phyloP scores from a whole-genome alignment of 208 protist genomes.

The Entamoeba invadens region DNA sequence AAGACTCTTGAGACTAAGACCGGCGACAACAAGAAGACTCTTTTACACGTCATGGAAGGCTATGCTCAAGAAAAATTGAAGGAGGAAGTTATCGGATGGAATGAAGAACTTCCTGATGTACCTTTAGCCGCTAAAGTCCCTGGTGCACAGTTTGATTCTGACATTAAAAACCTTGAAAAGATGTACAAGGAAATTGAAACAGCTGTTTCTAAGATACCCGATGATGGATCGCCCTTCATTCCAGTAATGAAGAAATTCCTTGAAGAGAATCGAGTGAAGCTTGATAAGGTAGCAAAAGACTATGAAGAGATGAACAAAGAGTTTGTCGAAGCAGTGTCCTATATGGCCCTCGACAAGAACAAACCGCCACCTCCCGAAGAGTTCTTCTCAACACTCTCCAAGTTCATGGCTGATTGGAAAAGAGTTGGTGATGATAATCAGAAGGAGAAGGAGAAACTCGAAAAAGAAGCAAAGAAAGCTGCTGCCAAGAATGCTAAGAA shows the following conservation, averaged over 20 bases:
- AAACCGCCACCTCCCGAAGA: neutral
- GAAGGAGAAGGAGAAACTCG: neutral
- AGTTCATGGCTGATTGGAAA: neutral
- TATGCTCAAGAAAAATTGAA: neutral
- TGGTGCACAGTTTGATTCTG: neutral
- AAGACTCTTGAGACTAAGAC: neutral
- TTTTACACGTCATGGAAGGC: neutral
- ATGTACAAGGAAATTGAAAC: neutral
- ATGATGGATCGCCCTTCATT: neutral
- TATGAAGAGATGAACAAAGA: neutral
- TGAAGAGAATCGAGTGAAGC: neutral
- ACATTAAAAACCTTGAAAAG: neutral
- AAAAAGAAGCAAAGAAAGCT: neutral
- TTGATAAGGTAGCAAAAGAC: neutral
- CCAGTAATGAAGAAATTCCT: neutral
- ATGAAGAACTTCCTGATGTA: neutral
- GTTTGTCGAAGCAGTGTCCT: neutral
- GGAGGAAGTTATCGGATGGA: neutral
- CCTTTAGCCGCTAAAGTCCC: neutral
- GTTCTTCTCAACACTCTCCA: neutral
- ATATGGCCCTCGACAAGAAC: neutral
- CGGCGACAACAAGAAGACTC: neutral
- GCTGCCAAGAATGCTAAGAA: neutral
- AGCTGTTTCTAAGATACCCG: neutral
- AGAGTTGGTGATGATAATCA: neutral